These are phyloP conservation scores for Alnus glutinosa DNA, from an alignment of 306 rosid species.

Conservation along the genomic window DNA sequence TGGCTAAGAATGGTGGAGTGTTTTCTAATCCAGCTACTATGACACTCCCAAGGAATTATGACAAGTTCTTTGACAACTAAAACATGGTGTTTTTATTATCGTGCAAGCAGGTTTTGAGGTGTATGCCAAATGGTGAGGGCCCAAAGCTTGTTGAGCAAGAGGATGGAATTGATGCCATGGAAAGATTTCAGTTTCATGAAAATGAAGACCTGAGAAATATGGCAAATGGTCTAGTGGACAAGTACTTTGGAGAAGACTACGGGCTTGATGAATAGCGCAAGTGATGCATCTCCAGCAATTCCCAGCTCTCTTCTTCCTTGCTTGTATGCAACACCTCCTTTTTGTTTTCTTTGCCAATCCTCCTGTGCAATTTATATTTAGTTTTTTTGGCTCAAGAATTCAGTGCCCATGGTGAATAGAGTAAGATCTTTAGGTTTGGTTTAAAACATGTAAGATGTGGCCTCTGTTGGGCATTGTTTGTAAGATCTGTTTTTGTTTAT, in stretches of 20 bases:
- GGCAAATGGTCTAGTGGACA: conserved; percentile 86
- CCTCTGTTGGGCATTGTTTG: neutral
- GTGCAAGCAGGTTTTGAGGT: conserved; percentile 76
- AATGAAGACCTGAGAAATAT: conserved; percentile 88
- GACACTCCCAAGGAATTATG: neutral
- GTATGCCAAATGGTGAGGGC: conserved; percentile 84
- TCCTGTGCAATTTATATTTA: conserved; percentile 2
- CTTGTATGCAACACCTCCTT: conserved; percentile 6
- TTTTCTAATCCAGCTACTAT: neutral
- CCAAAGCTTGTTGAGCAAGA: conserved; percentile 86
- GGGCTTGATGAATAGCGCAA: conserved; percentile 64
- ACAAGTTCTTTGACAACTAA: conserved; percentile 17
- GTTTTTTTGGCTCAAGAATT: conserved; percentile 8
- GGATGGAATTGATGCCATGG: conserved; percentile 97
- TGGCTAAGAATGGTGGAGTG: neutral
- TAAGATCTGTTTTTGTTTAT: neutral
- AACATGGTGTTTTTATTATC: conserved; percentile 9
- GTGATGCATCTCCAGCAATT: neutral
- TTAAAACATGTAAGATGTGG: neutral
- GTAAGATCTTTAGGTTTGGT: neutral
- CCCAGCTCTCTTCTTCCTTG: neutral
- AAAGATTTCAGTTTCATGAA: conserved; percentile 93
- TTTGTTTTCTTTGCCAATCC: conserved; percentile 11
- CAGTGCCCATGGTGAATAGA: conserved; percentile 18
- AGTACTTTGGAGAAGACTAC: conserved; percentile 87